These are phyloP conservation scores for Areca catechu DNA, from an alignment of 176 grass and related monocot genomes.

Conservation along the genomic window DNA sequence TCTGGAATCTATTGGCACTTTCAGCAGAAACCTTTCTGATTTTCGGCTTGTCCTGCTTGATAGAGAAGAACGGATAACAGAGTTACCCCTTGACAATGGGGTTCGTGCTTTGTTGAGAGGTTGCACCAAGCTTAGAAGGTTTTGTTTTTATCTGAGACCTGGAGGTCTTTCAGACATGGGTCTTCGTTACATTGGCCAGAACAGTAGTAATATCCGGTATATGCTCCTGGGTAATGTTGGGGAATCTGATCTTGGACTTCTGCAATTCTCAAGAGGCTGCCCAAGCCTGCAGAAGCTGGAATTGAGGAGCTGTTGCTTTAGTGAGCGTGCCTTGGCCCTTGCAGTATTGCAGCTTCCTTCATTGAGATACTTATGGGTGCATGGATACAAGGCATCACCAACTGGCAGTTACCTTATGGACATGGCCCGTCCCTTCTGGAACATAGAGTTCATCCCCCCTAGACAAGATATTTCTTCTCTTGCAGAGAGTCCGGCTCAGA, in stretches of 20 bases:
- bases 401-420: conserved; percentile 46
- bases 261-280: conserved; percentile 47
- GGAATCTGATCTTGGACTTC: conserved; percentile 53
- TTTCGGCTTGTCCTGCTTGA: conserved; percentile 95
- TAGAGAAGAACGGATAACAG: conserved; percentile 55
- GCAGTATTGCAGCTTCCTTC: conserved; percentile 55
- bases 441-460: conserved; percentile 80
- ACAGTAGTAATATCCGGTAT: conserved; percentile 47
- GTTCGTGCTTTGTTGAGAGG: conserved; percentile 71
- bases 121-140: conserved; percentile 77
- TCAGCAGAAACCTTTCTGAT: conserved; percentile 72
- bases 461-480: neutral
- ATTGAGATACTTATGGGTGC: conserved; percentile 95
- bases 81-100: conserved; percentile 76
- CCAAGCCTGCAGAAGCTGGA: conserved; percentile 90
- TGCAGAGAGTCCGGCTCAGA: conserved; percentile 50
- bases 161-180: conserved; percentile 75
- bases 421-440: conserved; percentile 90
- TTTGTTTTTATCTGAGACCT: conserved; percentile 89
- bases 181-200: conserved; percentile 75
- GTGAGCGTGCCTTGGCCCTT: conserved; percentile 60
- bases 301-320: conserved; percentile 76
- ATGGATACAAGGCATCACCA: conserved; percentile 68
- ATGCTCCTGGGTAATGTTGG: conserved; percentile 92
- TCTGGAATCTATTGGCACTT: conserved; percentile 58